Conservation (phyloP, 331 rosid species). For the Cucumis variabilis region DNA sequence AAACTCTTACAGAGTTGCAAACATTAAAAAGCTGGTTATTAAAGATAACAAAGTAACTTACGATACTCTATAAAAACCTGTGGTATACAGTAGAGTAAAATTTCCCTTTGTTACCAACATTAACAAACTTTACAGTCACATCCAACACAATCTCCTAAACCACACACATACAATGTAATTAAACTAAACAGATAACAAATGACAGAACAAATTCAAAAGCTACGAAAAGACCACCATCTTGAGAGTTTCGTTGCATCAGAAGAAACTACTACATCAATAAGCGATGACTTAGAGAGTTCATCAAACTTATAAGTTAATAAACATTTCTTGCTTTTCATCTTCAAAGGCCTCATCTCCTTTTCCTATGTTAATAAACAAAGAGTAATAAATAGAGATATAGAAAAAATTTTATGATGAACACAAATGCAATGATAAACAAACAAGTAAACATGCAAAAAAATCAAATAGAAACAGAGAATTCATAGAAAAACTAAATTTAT, state of each 20-base stretch:
- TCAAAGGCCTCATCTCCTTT: too few relatives aligned
- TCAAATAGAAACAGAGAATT: too few relatives aligned
- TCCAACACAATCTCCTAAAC: slow-evolving; percentile 80
- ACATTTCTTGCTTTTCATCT: too few relatives aligned
- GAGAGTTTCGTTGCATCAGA: slow-evolving; percentile 61
- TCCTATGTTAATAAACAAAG: too few relatives aligned
- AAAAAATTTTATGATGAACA: too few relatives aligned
- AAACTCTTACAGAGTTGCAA: background rate
- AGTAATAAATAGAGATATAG: too few relatives aligned
- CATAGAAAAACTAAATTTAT: too few relatives aligned
- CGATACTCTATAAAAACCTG: slow-evolving; percentile 64
- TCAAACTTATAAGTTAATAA: too few relatives aligned
- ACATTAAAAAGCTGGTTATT: background rate
- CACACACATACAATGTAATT: background rate
- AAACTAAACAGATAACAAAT: background rate
- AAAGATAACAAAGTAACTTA: slow-evolving; percentile 41
- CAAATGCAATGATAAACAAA: too few relatives aligned
- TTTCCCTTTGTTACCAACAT: slow-evolving; percentile 62
- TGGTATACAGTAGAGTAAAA: slow-evolving; percentile 84
- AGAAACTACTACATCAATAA: slow-evolving; percentile 55
- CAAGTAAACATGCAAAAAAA: too few relatives aligned
- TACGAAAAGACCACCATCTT: slow-evolving; percentile 50
- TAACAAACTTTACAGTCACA: slow-evolving; percentile 86
- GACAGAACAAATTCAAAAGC: background rate
- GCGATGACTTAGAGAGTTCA: slow-evolving; percentile 63